Evolutionary conservation across 1,284 basidiomycete species (phyloP).

Genomic region (Microbotryum silenes-acaulis): DNA sequence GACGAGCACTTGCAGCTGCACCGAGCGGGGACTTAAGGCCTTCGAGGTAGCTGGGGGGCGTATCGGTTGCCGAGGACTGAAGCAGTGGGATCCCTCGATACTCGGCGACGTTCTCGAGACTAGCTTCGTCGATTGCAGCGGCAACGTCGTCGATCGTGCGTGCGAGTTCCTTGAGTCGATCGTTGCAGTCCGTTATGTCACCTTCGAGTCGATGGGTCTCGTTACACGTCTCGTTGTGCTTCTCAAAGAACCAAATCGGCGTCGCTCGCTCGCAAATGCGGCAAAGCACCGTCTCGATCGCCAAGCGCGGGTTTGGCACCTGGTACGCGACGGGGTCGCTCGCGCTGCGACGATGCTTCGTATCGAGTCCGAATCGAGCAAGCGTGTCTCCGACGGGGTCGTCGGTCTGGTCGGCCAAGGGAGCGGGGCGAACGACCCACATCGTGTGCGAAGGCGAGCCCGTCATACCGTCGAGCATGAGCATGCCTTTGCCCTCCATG

Average conservation of each 20-base stretch:
- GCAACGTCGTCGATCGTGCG: slow-evolving; percentile 70
- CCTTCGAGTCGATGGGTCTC: slow-evolving; percentile 95
- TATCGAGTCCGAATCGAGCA: slow-evolving; percentile 49
- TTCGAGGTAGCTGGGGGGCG: slow-evolving; percentile 24
- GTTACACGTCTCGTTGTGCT: slow-evolving; percentile 98
- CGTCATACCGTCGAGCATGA: slow-evolving; percentile 75
- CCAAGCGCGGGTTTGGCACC: slow-evolving; percentile 66
- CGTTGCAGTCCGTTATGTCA: slow-evolving; percentile 88
- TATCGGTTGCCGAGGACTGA: slow-evolving; percentile 32
- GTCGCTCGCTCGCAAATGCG: slow-evolving; percentile 96
- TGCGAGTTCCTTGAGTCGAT: slow-evolving; percentile 76
- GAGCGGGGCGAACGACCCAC: slow-evolving; percentile 88
- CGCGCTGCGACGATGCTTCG: slow-evolving; percentile 29
- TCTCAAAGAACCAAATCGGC: slow-evolving; percentile 99
- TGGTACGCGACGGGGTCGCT: slow-evolving; percentile 40
- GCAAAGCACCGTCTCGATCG: slow-evolving; percentile 81
- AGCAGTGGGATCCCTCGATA: slow-evolving; percentile 84
- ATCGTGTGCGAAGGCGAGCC: slow-evolving; percentile 88
- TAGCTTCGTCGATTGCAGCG: slow-evolving; percentile 47
- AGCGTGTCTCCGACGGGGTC: slow-evolving; percentile 39
- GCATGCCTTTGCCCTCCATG: slow-evolving; percentile 98
- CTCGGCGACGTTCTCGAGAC: slow-evolving; percentile 38
- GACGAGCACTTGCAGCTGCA: slow-evolving; percentile 49
- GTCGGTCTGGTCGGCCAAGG: slow-evolving; percentile 31
- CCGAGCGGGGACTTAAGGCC: slow-evolving; percentile 8